A percentile compares a stretch with the other conserved stretches of the same genome.
Conservation (phyloP, 2,329 filamentous ascomycete species). For the Orbilia javanica region DNA sequence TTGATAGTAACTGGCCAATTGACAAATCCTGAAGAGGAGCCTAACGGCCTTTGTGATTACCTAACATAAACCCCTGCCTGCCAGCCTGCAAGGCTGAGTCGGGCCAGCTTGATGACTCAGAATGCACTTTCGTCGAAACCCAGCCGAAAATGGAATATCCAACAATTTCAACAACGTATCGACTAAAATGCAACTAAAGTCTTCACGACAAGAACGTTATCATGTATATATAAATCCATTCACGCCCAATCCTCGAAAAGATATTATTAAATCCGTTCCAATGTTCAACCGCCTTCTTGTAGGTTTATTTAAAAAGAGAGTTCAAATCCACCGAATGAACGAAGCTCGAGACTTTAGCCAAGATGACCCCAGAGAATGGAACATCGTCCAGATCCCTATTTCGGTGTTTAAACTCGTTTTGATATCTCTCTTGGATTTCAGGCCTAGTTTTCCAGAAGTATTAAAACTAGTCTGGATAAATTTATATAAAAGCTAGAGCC, state of each 20-base stretch:
- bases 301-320: neutral
- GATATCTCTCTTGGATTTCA: neutral
- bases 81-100: too few relatives aligned
- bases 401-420: neutral
- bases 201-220: too few relatives aligned
- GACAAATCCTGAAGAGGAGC: too few relatives aligned
- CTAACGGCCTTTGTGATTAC: neutral
- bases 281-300: slow-evolving; percentile 31
- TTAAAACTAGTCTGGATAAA: too few relatives aligned
- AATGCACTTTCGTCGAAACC: neutral
- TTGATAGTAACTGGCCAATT: too few relatives aligned
- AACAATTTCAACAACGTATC: neutral
- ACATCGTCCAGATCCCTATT: neutral
- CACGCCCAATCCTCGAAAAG: slow-evolving; percentile 13
- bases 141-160: neutral
- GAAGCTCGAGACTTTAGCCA: neutral
- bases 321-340: neutral
- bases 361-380: neutral
- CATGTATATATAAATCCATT: too few relatives aligned
- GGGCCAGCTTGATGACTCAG: neutral
- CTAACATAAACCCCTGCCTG: neutral
- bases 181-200: too few relatives aligned
- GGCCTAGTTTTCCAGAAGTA: neutral
- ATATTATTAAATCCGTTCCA: slow-evolving; percentile 36
- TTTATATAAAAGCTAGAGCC: too few relatives aligned